Conservation (phyloP, 1,284 basidiomycete genomes). For the Anthracocystis walkeri region DNA sequence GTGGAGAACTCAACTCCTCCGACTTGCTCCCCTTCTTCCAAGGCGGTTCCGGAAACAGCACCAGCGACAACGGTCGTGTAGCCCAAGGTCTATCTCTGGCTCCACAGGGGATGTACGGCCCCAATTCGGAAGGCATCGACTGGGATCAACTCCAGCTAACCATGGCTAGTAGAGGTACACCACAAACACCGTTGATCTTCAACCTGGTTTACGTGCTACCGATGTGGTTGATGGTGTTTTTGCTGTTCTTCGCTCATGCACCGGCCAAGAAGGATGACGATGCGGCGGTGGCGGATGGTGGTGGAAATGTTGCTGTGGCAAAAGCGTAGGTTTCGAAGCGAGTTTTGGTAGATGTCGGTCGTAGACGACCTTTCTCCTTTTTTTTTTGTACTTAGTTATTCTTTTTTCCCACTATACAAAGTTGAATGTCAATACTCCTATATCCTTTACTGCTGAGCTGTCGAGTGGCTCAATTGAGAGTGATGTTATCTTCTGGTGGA, state of each 20-base stretch:
- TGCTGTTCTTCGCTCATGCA: conserved; percentile 58
- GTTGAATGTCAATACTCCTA: no score
- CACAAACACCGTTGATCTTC: conserved; percentile 55
- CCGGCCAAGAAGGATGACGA: conserved; percentile 28
- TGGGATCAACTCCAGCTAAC: conserved; percentile 55
- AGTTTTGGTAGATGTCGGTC: background rate
- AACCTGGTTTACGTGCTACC: conserved; percentile 57
- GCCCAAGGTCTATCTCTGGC: conserved; percentile 38
- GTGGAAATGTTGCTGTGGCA: conserved; percentile 20
- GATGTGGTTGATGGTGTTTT: conserved; percentile 56
- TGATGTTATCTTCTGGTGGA: no score
- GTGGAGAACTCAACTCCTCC: conserved; percentile 24
- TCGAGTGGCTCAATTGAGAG: no score
- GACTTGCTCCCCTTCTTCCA: conserved; percentile 52
- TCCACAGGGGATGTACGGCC: conserved; percentile 57
- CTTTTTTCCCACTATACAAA: no score
- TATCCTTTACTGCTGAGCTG: no score
- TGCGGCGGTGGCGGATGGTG: conserved; percentile 1
- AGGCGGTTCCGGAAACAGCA: conserved; percentile 22
- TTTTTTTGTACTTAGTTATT: no score
- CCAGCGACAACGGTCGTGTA: conserved; percentile 27
- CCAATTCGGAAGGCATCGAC: conserved; percentile 43
- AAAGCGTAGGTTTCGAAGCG: conserved; percentile 11
- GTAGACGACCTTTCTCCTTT: no score
- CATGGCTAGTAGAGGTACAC: conserved; percentile 42